Evolutionary conservation across 345 rosid species (phyloP).

Genomic region (Linum trigynum): DNA sequence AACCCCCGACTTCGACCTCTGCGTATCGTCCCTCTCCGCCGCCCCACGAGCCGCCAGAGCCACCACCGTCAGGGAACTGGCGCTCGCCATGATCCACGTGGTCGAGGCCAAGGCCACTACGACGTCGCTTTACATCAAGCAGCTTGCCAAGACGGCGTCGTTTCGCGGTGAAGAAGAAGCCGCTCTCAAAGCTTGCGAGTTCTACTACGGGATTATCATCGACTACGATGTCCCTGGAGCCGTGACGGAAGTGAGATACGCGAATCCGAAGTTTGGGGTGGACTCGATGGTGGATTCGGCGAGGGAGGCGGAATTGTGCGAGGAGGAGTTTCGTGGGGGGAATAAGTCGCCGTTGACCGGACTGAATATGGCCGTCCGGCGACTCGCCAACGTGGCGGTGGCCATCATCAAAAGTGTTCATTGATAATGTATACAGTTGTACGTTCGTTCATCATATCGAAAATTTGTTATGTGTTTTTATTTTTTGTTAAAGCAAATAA

Average conservation of each 20-base stretch:
- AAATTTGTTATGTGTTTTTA: no score
- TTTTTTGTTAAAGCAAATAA: no score
- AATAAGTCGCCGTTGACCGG: conserved; percentile 10
- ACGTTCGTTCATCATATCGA: no score
- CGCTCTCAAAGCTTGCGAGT: background rate
- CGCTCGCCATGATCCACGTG: background rate
- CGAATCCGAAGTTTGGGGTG: conserved; percentile 13
- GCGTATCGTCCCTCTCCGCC: conserved; percentile 11
- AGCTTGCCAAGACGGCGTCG: background rate
- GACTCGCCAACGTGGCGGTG: conserved; percentile 1
- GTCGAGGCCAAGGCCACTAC: background rate
- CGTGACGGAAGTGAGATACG: conserved; percentile 10
- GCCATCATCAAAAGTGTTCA: conserved; percentile 8
- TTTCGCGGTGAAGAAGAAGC: background rate
- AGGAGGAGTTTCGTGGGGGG: background rate
- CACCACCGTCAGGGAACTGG: background rate
- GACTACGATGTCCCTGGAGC: conserved; percentile 4
- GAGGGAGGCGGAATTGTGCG: background rate
- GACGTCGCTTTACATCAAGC: background rate
- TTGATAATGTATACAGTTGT: background rate
- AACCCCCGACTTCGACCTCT: conserved; percentile 14
- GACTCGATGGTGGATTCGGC: conserved; percentile 7
- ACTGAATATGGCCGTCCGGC: background rate
- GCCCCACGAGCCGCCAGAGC: conserved; percentile 16
- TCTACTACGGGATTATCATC: background rate